Evolutionary conservation across 1,284 basidiomycete genomes (phyloP).

Genomic region (Rhodotorula sp.): DNA sequence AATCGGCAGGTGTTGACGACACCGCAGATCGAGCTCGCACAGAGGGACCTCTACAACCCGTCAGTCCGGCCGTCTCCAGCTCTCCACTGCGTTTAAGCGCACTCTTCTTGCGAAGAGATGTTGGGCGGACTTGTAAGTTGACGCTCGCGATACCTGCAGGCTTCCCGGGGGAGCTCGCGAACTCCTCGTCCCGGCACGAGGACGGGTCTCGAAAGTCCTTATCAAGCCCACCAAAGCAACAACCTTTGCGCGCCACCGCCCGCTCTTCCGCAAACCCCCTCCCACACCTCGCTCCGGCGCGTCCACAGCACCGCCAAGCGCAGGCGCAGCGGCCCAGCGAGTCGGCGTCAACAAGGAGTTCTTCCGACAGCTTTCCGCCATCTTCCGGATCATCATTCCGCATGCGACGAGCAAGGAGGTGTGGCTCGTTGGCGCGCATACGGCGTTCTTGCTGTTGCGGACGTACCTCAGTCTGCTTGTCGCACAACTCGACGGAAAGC

Average conservation of each 20-base stretch:
- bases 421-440: constrained; percentile 73
- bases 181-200: constrained; percentile 41
- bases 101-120: no score
- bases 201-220: constrained; percentile 46
- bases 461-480: constrained; percentile 85
- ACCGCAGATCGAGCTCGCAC: constrained; percentile 41
- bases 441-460: constrained; percentile 79
- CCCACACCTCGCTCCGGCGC: background rate
- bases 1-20: constrained; percentile 29
- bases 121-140: no score
- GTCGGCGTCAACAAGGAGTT: constrained; percentile 74
- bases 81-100: background rate
- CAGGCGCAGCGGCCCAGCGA: constrained; percentile 5
- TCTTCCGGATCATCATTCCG: constrained; percentile 72
- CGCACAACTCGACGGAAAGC: constrained; percentile 81
- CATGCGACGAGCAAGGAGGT: constrained; percentile 68
- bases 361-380: constrained; percentile 71
- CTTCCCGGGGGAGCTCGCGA: constrained; percentile 39
- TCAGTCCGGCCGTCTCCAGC: background rate
- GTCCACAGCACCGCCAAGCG: background rate
- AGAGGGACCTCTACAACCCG: constrained; percentile 40
- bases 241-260: constrained; percentile 47
- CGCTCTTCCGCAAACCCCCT: constrained; percentile 33
- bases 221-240: constrained; percentile 47
- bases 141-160: background rate